A percentile compares a stretch with the other conserved stretches of the same genome.
Conservation (phyloP, 805 yeast species). For the Huiozyma sinensis region DNA sequence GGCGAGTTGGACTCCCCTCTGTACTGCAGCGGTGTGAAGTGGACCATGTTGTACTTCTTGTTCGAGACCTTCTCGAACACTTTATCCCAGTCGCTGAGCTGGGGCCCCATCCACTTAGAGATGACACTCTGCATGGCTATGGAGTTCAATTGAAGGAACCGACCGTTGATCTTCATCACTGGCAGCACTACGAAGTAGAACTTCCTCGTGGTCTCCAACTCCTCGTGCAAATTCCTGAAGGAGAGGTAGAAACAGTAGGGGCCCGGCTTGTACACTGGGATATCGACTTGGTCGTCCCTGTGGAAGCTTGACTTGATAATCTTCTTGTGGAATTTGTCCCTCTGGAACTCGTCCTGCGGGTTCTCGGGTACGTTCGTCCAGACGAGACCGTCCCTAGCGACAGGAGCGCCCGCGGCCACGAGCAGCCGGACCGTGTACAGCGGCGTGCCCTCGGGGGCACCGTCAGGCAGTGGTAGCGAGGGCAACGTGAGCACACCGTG, state of each 20-base stretch:
- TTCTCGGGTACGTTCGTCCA: constrained; percentile 62
- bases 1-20: constrained; percentile 91
- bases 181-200: constrained; percentile 78
- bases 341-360: constrained; percentile 35
- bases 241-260: constrained; percentile 65
- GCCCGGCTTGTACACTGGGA: constrained; percentile 64
- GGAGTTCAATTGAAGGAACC: constrained; percentile 60
- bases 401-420: constrained; percentile 64
- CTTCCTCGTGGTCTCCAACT: constrained; percentile 41
- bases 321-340: constrained; percentile 45
- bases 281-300: constrained; percentile 47
- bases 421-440: constrained; percentile 46
- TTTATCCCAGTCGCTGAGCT: constrained; percentile 62
- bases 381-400: constrained; percentile 59
- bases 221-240: constrained; percentile 34
- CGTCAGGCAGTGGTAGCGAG: constrained; percentile 29
- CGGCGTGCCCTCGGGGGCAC: constrained; percentile 31
- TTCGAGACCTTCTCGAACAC: constrained; percentile 48
- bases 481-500: constrained; percentile 34
- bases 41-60: constrained; percentile 92
- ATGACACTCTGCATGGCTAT: constrained; percentile 76
- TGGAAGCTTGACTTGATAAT: constrained; percentile 49
- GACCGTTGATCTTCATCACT: constrained; percentile 44
- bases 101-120: constrained; percentile 83
- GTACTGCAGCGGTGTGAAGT: constrained; percentile 86